A percentile compares a stretch with the other conserved stretches of the same genome.
Evolutionary conservation across 2,329 filamentous ascomycete species (phyloP).

Genomic region (Thermothelomyces thermophilus): DNA sequence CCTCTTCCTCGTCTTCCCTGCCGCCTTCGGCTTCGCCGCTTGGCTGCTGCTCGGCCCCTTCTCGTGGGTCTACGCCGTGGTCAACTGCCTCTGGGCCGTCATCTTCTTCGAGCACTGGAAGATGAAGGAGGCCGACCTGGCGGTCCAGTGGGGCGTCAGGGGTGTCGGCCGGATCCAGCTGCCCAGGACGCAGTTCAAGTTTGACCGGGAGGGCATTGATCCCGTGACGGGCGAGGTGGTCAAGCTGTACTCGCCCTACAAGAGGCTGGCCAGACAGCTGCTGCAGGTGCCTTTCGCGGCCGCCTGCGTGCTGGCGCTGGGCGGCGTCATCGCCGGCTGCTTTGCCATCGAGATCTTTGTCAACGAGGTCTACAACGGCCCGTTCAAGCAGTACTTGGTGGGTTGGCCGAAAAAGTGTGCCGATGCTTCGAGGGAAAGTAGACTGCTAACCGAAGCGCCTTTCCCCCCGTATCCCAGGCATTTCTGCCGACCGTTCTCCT

Average conservation of each 20-base stretch:
- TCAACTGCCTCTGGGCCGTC: constrained; percentile 79
- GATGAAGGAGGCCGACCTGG: constrained; percentile 80
- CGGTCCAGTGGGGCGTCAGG: constrained; percentile 81
- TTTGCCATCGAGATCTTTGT: constrained; percentile 96
- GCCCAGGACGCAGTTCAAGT: constrained; percentile 68
- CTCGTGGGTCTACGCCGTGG: constrained; percentile 71
- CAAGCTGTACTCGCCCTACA: constrained; percentile 67
- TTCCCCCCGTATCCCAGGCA: constrained; percentile 50
- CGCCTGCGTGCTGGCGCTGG: constrained; percentile 63
- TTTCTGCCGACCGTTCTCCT: constrained; percentile 86
- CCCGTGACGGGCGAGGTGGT: constrained; percentile 74
- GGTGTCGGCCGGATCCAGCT: constrained; percentile 77
- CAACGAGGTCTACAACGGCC: constrained; percentile 84
- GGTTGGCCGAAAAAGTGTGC: constrained; percentile 26
- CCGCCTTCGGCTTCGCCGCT: constrained; percentile 65
- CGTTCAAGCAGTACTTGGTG: constrained; percentile 78
- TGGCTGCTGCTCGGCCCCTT: constrained; percentile 83
- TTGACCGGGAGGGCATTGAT: constrained; percentile 71
- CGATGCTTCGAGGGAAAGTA: not conserved
- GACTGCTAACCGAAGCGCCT: not conserved
- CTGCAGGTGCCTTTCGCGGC: constrained; percentile 81
- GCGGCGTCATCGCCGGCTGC: constrained; percentile 74
- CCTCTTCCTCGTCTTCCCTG: constrained; percentile 74
- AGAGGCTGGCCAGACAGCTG: constrained; percentile 69
- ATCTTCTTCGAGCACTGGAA: constrained; percentile 96